A percentile compares a stretch with the other conserved stretches of the same genome.
These are phyloP conservation scores for Paramecium primaurelia DNA, from an alignment of 73 alveolate species.

Conservation along the genomic window DNA sequence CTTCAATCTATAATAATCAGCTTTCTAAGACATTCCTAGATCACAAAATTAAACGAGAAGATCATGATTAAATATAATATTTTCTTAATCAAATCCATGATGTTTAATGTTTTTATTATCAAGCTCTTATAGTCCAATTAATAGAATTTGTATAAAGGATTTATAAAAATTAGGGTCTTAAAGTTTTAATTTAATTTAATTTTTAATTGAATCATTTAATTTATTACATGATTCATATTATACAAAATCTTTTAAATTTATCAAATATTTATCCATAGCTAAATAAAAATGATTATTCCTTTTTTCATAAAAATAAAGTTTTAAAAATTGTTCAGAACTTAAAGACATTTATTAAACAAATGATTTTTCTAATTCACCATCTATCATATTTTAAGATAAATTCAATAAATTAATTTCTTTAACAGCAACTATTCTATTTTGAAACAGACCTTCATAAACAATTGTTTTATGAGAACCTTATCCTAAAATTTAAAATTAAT, in stretches of 20 bases:
- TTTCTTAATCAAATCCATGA: constrained; percentile 87
- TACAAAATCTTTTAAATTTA: constrained; percentile 56
- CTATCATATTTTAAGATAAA: constrained; percentile 39
- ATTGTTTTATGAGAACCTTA: constrained; percentile 68
- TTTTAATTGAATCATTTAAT: not conserved
- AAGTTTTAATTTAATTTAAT: not conserved
- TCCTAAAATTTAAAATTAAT: constrained; percentile 52
- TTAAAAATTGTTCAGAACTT: constrained; percentile 58
- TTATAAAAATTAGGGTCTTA: not conserved
- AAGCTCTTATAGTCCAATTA: constrained; percentile 74
- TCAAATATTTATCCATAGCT: constrained; percentile 70
- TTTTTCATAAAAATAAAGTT: constrained; percentile 64
- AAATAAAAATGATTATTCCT: constrained; percentile 63
- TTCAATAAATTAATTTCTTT: constrained; percentile 61
- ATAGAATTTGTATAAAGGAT: constrained; percentile 65
- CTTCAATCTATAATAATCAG: not conserved
- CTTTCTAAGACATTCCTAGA: constrained; percentile 79
- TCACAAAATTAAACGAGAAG: constrained; percentile 76
- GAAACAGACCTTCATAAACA: constrained; percentile 67
- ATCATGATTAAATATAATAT: constrained; percentile 77
- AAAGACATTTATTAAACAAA: constrained; percentile 52
- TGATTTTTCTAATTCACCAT: constrained; percentile 55
- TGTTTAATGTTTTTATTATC: constrained; percentile 80
- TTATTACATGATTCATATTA: not conserved
- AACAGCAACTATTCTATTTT: constrained; percentile 67